phyloP scores from a whole-genome alignment of 768 basidiomycete genomes.

The Multifurca ochricompacta region DNA sequence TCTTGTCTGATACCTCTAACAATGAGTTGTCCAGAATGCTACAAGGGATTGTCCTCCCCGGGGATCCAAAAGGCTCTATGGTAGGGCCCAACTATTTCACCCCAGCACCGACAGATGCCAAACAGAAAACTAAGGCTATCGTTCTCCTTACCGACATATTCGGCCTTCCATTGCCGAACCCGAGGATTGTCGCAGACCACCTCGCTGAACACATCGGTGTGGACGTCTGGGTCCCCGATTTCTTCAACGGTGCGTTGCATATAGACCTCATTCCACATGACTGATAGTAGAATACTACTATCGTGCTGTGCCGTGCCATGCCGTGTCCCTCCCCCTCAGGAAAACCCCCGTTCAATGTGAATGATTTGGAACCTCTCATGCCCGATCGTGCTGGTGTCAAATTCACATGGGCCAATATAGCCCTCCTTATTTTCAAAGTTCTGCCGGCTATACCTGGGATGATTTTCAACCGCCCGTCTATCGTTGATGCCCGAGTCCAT shows the following conservation, averaged over 20 bases:
- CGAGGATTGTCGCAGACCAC: slow-evolving; percentile 50
- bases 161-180: slow-evolving; percentile 44
- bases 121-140: slow-evolving; percentile 32
- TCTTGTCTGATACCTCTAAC: background rate
- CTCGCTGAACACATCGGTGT: slow-evolving; percentile 41
- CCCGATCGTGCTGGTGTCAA: slow-evolving; percentile 27
- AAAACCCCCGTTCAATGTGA: slow-evolving; percentile 24
- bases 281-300: too few relatives aligned
- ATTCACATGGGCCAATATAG: slow-evolving; percentile 17
- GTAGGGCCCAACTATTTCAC: slow-evolving; percentile 40
- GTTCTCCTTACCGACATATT: slow-evolving; percentile 52
- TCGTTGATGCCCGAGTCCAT: slow-evolving; percentile 25
- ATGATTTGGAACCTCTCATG: slow-evolving; percentile 26
- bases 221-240: slow-evolving; percentile 59
- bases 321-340: slow-evolving; percentile 21
- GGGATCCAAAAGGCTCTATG: slow-evolving; percentile 38
- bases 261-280: background rate
- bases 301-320: too few relatives aligned
- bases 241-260: slow-evolving; percentile 41
- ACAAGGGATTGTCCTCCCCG: slow-evolving; percentile 37
- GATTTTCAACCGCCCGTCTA: slow-evolving; percentile 24
- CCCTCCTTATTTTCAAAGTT: slow-evolving; percentile 20
- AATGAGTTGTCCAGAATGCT: slow-evolving; percentile 30
- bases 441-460: slow-evolving; percentile 23
- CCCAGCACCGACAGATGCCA: slow-evolving; percentile 23